phyloP scores from a whole-genome alignment of 768 basidiomycete species.

The Hericium coralloides region DNA sequence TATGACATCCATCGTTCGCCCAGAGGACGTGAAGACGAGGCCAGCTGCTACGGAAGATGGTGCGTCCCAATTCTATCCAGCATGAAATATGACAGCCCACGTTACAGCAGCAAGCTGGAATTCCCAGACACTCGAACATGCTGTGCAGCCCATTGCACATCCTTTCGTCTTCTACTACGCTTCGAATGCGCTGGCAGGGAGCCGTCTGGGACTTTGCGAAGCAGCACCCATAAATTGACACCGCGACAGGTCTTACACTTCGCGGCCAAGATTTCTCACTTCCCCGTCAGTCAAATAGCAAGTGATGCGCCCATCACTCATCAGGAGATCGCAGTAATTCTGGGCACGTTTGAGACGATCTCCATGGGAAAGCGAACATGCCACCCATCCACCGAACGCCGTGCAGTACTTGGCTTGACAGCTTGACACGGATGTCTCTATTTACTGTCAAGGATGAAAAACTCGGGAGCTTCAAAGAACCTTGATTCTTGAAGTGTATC shows the following conservation, averaged over 20 bases:
- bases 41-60: neutral
- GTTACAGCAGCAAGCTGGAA: neutral
- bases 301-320: no score
- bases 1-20: neutral
- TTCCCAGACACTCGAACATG: neutral
- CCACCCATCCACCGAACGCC: no score
- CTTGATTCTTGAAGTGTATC: no score
- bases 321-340: no score
- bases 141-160: neutral
- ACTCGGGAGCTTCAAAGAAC: no score
- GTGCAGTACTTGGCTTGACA: no score
- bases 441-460: no score
- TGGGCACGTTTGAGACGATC: no score
- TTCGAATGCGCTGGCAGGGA: neutral
- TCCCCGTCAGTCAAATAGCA: no score
- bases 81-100: neutral
- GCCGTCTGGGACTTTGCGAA: neutral
- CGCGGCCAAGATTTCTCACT: no score
- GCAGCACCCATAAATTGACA: neutral
- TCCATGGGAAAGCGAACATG: no score
- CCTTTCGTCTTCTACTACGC: neutral
- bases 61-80: neutral
- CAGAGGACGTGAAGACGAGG: neutral
- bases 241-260: neutral
- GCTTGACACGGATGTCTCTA: no score